Percentiles rank a stretch among this genome's conserved stretches.
Evolutionary conservation across 1,139 yeast species (phyloP).

Genomic region (Nakaseomyces kungkrabaensis): DNA sequence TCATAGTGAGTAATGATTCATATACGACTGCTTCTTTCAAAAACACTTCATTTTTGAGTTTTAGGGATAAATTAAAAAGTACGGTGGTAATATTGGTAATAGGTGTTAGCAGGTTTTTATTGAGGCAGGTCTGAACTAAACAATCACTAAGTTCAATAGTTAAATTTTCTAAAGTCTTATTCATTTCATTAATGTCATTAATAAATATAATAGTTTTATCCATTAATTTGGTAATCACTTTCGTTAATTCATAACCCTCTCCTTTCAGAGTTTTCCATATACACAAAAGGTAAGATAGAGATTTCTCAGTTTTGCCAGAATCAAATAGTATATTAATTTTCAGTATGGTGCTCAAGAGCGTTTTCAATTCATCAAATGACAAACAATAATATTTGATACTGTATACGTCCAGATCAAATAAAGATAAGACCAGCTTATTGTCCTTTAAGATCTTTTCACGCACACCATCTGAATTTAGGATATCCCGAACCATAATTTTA

Average conservation of each 20-base stretch:
- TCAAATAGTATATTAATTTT: not conserved
- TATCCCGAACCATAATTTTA: slow-evolving; percentile 13
- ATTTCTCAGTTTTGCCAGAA: not conserved
- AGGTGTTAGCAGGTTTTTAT: slow-evolving; percentile 14
- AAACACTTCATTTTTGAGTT: slow-evolving; percentile 9
- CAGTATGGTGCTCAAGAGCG: not conserved
- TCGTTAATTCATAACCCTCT: slow-evolving; percentile 7
- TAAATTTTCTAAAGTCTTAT: not conserved
- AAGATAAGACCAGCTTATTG: not conserved
- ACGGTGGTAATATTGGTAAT: slow-evolving; percentile 28
- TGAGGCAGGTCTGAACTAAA: not conserved
- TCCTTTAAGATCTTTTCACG: not conserved
- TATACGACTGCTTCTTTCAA: slow-evolving; percentile 9
- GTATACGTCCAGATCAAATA: not conserved
- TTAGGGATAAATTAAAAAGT: slow-evolving; percentile 24
- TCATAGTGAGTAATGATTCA: not conserved
- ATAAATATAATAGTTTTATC: slow-evolving; percentile 15
- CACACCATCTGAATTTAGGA: slow-evolving; percentile 1
- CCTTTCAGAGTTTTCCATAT: slow-evolving; percentile 8
- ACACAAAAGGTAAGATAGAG: not conserved
- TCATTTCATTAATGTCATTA: slow-evolving; percentile 9
- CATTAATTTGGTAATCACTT: slow-evolving; percentile 7
- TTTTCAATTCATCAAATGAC: not conserved
- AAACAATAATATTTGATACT: not conserved
- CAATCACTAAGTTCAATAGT: not conserved